Base-by-base conservation (phyloP, 2,329 filamentous ascomycete genomes). In the Chaetomiaceae sp. region DNA sequence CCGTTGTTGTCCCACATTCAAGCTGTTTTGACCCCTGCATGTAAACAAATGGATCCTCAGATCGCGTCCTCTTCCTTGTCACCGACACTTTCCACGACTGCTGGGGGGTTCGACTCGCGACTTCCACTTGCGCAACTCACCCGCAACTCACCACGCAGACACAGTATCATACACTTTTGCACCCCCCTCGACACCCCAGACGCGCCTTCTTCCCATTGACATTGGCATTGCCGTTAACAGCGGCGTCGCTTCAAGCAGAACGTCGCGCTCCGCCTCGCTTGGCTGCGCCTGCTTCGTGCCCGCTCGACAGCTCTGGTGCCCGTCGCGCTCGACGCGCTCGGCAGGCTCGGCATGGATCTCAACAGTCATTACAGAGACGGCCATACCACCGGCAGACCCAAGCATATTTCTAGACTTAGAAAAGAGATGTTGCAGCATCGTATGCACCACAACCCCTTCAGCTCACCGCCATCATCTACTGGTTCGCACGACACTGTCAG, bases 401-500 rank as follows among this genome's bases (percentile, higher is more conserved):
- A 53, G 41, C 56, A 58, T 58, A 58, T 58, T 22, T 57, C 56
- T 58, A 58, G 56, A 43, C 47, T 61, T 18, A 51, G 49, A 30
- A 68, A 73, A 62, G 73, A 75, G 64, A 74, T 75, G 71, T 69
- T 72, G 39, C 54, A 58, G 65, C 70, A 53, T 70, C 73, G 62
- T 68, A 70, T 60, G 68, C 75, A 53, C 30, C 50, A 59, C 49
- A 75, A 78, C 60, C 75, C 75, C 6, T 78, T 77, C 65, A 76
- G 75, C 62, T 78, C 75, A 17, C 76, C 76, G 5, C 75, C 75
- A 17, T 77, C 75, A 6, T 79, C 75, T 6, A 78, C 75, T 24
- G 75, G 75, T 45, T 75, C 73, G 42, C 75, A 78, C 62, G 75
- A 75, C 59, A 76, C 74, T 50, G 68, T 78, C 52, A 76, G 73